phyloP scores from a whole-genome alignment of 2,329 filamentous ascomycete species.

The Monosporascus sp. region DNA sequence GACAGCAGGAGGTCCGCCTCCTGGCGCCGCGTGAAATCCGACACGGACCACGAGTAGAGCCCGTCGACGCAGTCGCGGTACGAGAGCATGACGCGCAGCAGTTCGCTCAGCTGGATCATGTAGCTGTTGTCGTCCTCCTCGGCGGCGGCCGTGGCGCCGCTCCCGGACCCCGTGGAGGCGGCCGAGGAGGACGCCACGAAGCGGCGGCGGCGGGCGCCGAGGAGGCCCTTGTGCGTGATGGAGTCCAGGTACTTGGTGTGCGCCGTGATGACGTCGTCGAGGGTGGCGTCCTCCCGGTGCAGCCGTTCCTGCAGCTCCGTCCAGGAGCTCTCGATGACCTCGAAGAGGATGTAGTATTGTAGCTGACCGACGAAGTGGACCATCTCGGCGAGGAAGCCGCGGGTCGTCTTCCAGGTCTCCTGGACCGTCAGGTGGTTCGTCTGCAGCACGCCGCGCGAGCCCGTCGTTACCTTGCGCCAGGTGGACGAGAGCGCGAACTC shows the following conservation, averaged over 20 bases:
- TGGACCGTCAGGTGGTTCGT: conserved; percentile 63
- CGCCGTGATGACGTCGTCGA: conserved; percentile 91
- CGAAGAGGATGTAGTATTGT: conserved; percentile 97
- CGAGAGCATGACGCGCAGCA: conserved; percentile 86
- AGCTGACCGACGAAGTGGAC: conserved; percentile 96
- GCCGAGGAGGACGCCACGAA: conserved; percentile 34
- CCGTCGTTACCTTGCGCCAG: conserved; percentile 95
- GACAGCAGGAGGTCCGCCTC: conserved; percentile 60
- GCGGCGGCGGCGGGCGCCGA: conserved; percentile 61
- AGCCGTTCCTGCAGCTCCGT: conserved; percentile 80
- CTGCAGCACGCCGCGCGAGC: conserved; percentile 82
- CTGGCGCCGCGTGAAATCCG: conserved; percentile 88
- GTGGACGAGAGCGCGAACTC: conserved; percentile 88
- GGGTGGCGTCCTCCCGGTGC: conserved; percentile 76
- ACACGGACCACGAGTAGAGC: conserved; percentile 89
- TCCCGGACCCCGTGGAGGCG: conserved; percentile 30
- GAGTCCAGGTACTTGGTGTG: conserved; percentile 86
- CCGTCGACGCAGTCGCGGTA: conserved; percentile 93
- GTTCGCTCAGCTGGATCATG: conserved; percentile 84
- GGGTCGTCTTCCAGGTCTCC: conserved; percentile 82
- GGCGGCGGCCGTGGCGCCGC: conserved; percentile 32
- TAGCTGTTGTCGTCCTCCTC: conserved; percentile 71
- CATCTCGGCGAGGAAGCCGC: conserved; percentile 92
- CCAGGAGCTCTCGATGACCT: conserved; percentile 97
- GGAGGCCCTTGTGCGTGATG: conserved; percentile 91